Evolutionary conservation across 2,329 filamentous ascomycete genomes (phyloP), one percentile per base, ranked within the genome.

Genomic region (Sarocladium brachiariae): DNA sequence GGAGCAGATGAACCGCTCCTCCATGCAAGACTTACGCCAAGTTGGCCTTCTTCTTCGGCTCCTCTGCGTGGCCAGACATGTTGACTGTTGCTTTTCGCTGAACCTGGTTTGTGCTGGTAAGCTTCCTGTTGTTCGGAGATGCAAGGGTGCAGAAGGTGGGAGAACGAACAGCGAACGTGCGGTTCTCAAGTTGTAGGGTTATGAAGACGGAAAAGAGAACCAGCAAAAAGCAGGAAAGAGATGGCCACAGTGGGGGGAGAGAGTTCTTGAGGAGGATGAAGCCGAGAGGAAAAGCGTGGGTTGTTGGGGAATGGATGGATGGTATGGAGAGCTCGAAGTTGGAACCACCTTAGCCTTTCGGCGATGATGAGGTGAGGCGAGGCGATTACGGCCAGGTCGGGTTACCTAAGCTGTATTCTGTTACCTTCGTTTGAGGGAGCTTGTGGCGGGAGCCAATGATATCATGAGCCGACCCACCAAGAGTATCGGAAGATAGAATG

Each of bases 21-120:
- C 13, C 25, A 37, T 27, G 13, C 18, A 35, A 11, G 35, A 49
- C 87, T 67, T 80, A 92, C 88, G 81, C 79, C 70, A 92, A 69
- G 71, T 92, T 87, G 70, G 84, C 85, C 83, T 89, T 90, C 74
- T 85, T 84, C 81, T 89, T 90, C 62, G 83, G 76, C 54, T 87
- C 78, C 55, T 70, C 68, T 57, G 82, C 80, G 66, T 87, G 81
- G 58, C 81, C 70, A 70, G 84, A 82, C 87, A 90, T 90, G 59
- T 71, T 86, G 79, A 59, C 59, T 53, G 53, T 52, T 51, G 23
- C 3, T 35, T 30, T 30, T 49, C 46, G 46, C 46, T 47, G 43
- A 27, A 33, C 25, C 43, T 47, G n/a, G 27, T 31, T n/a, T 18
- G 25, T 31, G 43, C 31, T 33, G 43, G 43, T 47, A 23, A 47